phyloP scores from a whole-genome alignment of 352 stramenopile genomes.

The Phytopythium litorale region DNA sequence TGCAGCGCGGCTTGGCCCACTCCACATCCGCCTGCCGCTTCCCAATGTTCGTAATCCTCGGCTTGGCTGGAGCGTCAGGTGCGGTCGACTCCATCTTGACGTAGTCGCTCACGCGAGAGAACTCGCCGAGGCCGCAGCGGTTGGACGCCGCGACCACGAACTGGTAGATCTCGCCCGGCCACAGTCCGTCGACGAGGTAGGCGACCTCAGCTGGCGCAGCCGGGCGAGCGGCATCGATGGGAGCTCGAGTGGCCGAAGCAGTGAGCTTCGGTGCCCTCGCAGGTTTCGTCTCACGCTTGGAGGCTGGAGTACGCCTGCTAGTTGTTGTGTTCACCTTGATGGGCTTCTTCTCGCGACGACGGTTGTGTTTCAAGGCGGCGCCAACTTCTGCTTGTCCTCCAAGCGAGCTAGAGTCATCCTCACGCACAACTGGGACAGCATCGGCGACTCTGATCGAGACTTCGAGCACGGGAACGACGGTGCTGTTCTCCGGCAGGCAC shows the following conservation, averaged over 20 bases:
- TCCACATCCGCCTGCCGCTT: slow-evolving; percentile 35
- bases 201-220: slow-evolving; percentile 12
- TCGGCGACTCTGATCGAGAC: slow-evolving; percentile 23
- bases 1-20: slow-evolving; percentile 60
- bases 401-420: background rate
- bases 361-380: background rate
- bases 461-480: slow-evolving; percentile 31
- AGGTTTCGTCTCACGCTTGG: background rate
- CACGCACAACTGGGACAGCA: slow-evolving; percentile 5
- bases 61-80: slow-evolving; percentile 38
- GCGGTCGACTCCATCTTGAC: slow-evolving; percentile 65
- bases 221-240: background rate
- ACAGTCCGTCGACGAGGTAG: slow-evolving; percentile 38
- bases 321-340: background rate
- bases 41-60: slow-evolving; percentile 28
- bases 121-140: slow-evolving; percentile 52
- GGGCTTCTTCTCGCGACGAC: background rate
- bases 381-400: background rate
- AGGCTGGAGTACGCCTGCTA: background rate
- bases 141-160: slow-evolving; percentile 70
- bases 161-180: slow-evolving; percentile 70
- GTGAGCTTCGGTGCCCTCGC: background rate
- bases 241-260: background rate
- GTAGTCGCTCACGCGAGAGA: slow-evolving; percentile 66
- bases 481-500: slow-evolving; percentile 49